Evolutionary conservation across 805 yeast genomes (phyloP), one percentile per base, ranked within the genome.

Genomic region (Suhomyces faveliae): DNA sequence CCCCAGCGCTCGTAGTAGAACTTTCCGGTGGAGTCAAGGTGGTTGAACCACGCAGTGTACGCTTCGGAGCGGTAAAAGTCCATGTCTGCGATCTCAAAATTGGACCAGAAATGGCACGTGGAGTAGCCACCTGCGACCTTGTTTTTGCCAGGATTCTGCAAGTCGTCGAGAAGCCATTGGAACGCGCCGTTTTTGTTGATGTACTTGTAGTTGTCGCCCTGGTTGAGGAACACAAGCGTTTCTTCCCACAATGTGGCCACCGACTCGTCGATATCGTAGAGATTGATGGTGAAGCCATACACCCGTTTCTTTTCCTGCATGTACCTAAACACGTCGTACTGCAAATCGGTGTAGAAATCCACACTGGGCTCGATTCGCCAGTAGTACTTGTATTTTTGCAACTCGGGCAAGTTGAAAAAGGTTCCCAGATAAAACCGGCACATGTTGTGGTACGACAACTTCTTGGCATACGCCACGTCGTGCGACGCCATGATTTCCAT

Each of bases 1-100:
- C 96, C 96, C 96, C 96, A 89, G 48, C 96, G 68, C 63, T 90
- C 96, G 58, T 89, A 89, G 63, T 87, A 89, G 59, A 89, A 89
- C 3, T 92, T 92, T 15, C 95, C 94, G 1, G 83, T 66, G 3
- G 73, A 51, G 48, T 89, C 96, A 35, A 89, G 67, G 57, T 73
- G 68, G 25, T 84, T 68, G 58, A 84, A 80, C 81, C 86, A 89
- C 10, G 67, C 66, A 33, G 73, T 69, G 60, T 89, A 89, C 0
- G 89, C 80, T 46, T 85, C 83, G 20, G 77, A 68, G 45, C 96
- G 69, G 67, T 74, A 85, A 56, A 89, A 89, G 54, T 89, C 92
- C 86, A 89, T 77, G 57, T 87, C 84, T 10, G 84, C 92, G 47
- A 89, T 85, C 60, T 89, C 96, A 56, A 89, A 89, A 63, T 89